phyloP scores from a whole-genome alignment of 2,329 filamentous ascomycete genomes.

The Botrytis sinoallii region DNA sequence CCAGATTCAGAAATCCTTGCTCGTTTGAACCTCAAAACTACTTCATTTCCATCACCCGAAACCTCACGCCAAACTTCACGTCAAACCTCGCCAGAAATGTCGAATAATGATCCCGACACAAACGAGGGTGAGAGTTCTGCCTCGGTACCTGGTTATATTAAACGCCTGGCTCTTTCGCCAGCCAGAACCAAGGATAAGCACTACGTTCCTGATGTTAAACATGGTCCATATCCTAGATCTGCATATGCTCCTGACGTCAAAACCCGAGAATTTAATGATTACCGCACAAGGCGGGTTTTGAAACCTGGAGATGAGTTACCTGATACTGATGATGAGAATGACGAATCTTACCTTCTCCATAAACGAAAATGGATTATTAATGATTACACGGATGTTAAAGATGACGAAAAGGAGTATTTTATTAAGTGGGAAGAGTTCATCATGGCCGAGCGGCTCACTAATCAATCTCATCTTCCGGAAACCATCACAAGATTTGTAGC shows the following conservation, averaged over 20 bases:
- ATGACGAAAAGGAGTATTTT: constrained; percentile 36
- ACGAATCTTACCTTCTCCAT: constrained; percentile 35
- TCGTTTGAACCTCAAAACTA: constrained; percentile 23
- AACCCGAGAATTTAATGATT: constrained; percentile 32
- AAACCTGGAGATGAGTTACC: constrained; percentile 32
- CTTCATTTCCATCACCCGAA: constrained; percentile 30
- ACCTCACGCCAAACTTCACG: constrained; percentile 30
- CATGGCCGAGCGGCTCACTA: constrained; percentile 27
- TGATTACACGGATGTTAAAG: constrained; percentile 33
- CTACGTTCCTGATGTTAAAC: constrained; percentile 6
- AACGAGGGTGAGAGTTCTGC: constrained; percentile 11
- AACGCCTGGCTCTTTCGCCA: not conserved
- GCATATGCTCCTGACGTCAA: constrained; percentile 25
- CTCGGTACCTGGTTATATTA: not conserved
- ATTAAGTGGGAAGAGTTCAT: constrained; percentile 36
- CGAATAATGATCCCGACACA: constrained; percentile 24
- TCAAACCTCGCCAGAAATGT: constrained; percentile 33
- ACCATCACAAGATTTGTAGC: constrained; percentile 30
- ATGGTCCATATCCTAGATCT: not conserved
- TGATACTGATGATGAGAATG: constrained; percentile 35
- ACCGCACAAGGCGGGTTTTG: constrained; percentile 31
- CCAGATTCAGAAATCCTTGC: constrained; percentile 24
- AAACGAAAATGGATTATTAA: constrained; percentile 35
- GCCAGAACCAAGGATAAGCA: not conserved
- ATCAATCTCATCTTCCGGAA: constrained; percentile 24